These are phyloP conservation scores for Penicillium sp. DNA, from an alignment of 2,329 filamentous ascomycete species.

Conservation along the genomic window DNA sequence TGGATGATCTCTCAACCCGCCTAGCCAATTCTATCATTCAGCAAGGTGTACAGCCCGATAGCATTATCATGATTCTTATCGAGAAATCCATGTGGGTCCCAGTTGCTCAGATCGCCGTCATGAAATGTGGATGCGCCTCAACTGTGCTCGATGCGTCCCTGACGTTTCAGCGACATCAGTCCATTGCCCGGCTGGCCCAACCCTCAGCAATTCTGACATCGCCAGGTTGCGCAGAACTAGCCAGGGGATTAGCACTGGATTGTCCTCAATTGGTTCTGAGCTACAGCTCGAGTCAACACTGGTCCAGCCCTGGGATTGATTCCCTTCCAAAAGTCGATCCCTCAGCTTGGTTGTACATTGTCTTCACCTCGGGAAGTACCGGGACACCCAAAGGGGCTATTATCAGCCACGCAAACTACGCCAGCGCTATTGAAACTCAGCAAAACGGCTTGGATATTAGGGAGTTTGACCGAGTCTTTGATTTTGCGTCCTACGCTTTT, in stretches of 20 bases:
- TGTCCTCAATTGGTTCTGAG: too few species aligned
- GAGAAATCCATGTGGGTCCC: background rate
- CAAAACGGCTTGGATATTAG: background rate
- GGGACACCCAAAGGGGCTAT: too few species aligned
- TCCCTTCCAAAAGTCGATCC: too few species aligned
- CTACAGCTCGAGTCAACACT: too few species aligned
- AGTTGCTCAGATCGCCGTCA: background rate
- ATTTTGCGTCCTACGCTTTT: slow-evolving; percentile 1
- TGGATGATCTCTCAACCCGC: too few species aligned
- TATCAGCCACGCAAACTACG: slow-evolving; percentile 70
- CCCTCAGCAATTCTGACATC: slow-evolving; percentile 35
- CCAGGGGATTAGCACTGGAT: too few species aligned
- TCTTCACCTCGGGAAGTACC: too few species aligned
- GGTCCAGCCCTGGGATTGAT: too few species aligned
- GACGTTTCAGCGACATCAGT: background rate
- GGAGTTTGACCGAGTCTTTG: background rate
- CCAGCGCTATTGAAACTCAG: background rate
- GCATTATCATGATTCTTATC: background rate
- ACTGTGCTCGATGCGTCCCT: background rate
- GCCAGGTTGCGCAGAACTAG: too few species aligned
- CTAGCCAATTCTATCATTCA: background rate
- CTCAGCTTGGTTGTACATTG: too few species aligned
- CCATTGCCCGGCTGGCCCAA: background rate
- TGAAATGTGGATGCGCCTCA: background rate
- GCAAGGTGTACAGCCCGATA: background rate